These are phyloP conservation scores for Aspergillus caelatus DNA, from an alignment of 2,329 filamentous ascomycete species.

Conservation along the genomic window DNA sequence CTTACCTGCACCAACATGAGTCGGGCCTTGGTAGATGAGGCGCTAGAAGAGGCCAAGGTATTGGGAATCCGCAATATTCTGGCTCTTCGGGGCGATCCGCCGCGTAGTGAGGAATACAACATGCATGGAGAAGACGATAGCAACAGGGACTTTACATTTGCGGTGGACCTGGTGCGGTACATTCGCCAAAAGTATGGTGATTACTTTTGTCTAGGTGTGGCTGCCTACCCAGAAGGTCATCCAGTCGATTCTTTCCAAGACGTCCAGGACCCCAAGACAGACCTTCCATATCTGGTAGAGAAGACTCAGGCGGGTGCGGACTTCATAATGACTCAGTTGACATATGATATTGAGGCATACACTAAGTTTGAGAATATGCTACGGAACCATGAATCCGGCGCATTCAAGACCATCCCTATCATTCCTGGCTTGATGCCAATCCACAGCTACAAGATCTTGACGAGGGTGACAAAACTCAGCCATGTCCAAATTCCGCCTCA, in stretches of 20 bases:
- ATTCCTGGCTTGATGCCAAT: constrained; percentile 97
- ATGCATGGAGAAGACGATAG: constrained; percentile 63
- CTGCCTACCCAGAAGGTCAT: constrained; percentile 93
- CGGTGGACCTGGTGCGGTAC: constrained; percentile 84
- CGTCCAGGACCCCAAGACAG: constrained; percentile 64
- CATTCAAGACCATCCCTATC: constrained; percentile 84
- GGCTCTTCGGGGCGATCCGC: constrained; percentile 87
- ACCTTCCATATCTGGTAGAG: constrained; percentile 85
- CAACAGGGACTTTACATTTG: constrained; percentile 83
- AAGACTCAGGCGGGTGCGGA: constrained; percentile 91
- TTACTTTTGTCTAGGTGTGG: constrained; percentile 95
- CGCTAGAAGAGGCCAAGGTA: constrained; percentile 85
- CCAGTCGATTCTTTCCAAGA: constrained; percentile 89
- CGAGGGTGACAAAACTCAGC: constrained; percentile 89
- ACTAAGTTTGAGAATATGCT: constrained; percentile 75
- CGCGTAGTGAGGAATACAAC: constrained; percentile 83
- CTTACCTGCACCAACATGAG: constrained; percentile 99
- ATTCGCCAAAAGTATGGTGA: constrained; percentile 84
- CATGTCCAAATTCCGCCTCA: constrained; percentile 77
- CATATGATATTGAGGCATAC: constrained; percentile 88
- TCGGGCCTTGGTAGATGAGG: constrained; percentile 78
- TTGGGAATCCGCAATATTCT: constrained; percentile 93
- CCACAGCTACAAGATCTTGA: constrained; percentile 95
- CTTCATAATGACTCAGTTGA: constrained; percentile 98
- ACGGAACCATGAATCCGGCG: constrained; percentile 77